Percentiles rank a stretch among this genome's conserved stretches.
These are phyloP conservation scores for Setaria viridis DNA, from an alignment of 202 grass and related monocot species.

Conservation along the genomic window DNA sequence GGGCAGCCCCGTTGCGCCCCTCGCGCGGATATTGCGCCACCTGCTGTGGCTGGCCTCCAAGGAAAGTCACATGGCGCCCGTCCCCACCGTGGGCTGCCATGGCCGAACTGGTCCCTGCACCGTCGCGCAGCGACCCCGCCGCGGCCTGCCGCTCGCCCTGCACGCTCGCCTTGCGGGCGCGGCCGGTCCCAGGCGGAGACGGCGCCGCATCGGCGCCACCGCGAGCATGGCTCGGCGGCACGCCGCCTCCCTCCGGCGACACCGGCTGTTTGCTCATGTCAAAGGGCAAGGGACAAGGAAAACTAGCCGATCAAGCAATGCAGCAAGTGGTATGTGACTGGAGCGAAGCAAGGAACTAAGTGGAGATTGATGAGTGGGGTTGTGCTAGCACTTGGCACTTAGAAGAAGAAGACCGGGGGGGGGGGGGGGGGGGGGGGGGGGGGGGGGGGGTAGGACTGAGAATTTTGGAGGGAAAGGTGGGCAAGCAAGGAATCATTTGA, in stretches of 20 bases:
- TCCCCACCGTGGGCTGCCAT: background rate
- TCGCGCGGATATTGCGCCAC: background rate
- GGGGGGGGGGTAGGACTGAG: background rate
- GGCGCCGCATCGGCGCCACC: background rate
- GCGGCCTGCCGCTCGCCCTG: conserved; percentile 9
- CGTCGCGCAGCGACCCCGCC: conserved; percentile 8
- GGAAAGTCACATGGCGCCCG: background rate
- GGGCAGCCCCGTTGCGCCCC: background rate
- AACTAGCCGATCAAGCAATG: background rate
- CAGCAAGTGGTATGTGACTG: background rate
- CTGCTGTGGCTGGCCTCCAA: background rate
- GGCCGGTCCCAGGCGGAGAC: background rate
- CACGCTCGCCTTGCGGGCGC: background rate
- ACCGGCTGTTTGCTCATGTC: conserved; percentile 43
- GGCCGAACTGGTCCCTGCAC: conserved; percentile 1
- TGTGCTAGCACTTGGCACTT: background rate
- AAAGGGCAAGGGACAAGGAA: background rate
- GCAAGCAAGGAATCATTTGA: conserved; percentile 65
- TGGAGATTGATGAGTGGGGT: background rate
- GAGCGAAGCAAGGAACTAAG: background rate
- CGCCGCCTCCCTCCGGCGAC: background rate
- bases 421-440: too few relatives aligned
- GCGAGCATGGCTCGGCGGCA: conserved; percentile 16
- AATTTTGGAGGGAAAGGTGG: conserved; percentile 55
- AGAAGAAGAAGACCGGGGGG: background rate